phyloP scores from a whole-genome alignment of 2,329 filamentous ascomycete species.

The Chaetoscypha palmicola region DNA sequence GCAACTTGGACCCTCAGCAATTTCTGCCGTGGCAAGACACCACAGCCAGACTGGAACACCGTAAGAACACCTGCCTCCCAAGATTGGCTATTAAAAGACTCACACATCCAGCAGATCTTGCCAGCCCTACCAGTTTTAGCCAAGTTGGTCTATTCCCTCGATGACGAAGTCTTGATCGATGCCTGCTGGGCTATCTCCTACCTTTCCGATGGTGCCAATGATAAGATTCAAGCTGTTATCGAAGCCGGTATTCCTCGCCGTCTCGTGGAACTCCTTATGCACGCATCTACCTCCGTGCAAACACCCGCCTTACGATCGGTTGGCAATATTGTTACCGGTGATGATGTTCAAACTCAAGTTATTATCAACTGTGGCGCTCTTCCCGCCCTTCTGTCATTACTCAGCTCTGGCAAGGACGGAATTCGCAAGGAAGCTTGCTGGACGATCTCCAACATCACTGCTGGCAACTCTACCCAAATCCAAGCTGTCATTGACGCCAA shows the following conservation, averaged over 20 bases:
- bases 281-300: constrained; percentile 96
- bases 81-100: constrained; percentile 21
- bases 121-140: constrained; percentile 90
- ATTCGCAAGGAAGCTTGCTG: constrained; percentile 99
- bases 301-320: constrained; percentile 95
- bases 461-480: constrained; percentile 95
- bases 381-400: constrained; percentile 81
- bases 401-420: constrained; percentile 96
- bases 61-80: constrained; percentile 46
- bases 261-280: constrained; percentile 94
- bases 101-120: constrained; percentile 59
- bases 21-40: constrained; percentile 99
- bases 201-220: constrained; percentile 93
- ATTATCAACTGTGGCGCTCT: constrained; percentile 98
- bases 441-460: constrained; percentile 99
- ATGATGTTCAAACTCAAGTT: constrained; percentile 97
- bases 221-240: constrained; percentile 99
- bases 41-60: constrained; percentile 94
- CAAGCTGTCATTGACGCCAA: constrained; percentile 94
- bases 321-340: constrained; percentile 96
- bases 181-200: constrained; percentile 99
- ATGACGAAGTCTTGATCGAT: constrained; percentile 97
- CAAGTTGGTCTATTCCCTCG: constrained; percentile 96
- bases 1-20: constrained; percentile 99
- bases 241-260: constrained; percentile 95